Conservation (phyloP, 2,329 filamentous ascomycete genomes). For the Trichoderma koningiopsis region DNA sequence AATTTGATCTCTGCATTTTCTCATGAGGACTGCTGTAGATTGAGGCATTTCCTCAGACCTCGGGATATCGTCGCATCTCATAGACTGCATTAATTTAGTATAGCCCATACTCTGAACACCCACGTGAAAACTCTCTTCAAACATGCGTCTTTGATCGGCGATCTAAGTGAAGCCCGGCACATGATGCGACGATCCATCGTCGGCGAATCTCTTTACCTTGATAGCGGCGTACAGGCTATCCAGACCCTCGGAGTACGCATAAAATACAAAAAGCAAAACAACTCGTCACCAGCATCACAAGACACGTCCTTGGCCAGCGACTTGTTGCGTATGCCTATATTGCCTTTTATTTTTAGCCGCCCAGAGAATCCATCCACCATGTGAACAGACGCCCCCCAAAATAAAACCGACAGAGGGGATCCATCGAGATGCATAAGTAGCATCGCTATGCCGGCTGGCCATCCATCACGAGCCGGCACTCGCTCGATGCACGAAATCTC, state of each 20-base stretch:
- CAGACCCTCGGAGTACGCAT: conserved; percentile 18
- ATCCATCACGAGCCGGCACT: conserved; percentile 19
- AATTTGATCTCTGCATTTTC: not conserved
- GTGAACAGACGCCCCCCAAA: not conserved
- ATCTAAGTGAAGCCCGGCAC: not conserved
- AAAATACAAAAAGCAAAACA: not conserved
- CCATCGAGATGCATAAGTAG: conserved; percentile 9
- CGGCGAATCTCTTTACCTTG: not conserved
- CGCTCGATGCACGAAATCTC: conserved; percentile 20
- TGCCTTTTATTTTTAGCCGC: not conserved
- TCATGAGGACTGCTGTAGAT: not conserved
- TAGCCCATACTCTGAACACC: not conserved
- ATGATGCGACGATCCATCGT: not conserved
- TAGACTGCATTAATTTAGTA: not conserved
- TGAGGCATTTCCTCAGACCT: not conserved
- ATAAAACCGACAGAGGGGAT: not conserved
- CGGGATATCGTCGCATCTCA: not conserved
- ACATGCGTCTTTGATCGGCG: not conserved
- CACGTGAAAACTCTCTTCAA: not conserved
- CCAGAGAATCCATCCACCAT: not conserved
- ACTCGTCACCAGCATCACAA: conserved; percentile 8
- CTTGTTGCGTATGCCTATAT: not conserved
- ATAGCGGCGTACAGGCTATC: not conserved
- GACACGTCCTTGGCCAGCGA: not conserved
- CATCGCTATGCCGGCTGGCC: not conserved